phyloP scores from a whole-genome alignment of 257 asterid species.

The Solanum microdontum region DNA sequence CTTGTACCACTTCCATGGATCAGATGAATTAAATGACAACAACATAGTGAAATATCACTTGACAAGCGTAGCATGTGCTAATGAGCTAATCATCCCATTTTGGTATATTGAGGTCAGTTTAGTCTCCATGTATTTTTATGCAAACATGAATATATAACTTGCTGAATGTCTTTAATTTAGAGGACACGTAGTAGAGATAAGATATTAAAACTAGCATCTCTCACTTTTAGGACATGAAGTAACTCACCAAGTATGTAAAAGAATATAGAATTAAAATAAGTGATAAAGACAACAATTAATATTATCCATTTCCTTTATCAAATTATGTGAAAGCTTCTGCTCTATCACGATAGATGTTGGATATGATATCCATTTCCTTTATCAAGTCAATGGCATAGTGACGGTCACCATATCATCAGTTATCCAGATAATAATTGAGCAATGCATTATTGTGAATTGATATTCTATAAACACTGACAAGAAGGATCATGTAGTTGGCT shows the following conservation, averaged over 20 bases:
- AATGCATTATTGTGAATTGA: neutral
- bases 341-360: neutral
- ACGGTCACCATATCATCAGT: neutral
- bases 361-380: neutral
- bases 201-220: neutral
- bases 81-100: neutral
- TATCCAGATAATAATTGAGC: neutral
- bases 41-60: neutral
- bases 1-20: neutral
- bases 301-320: neutral
- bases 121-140: neutral
- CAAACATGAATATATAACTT: neutral
- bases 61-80: neutral
- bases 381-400: neutral
- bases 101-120: neutral
- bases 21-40: neutral
- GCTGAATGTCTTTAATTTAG: no score
- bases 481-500: neutral
- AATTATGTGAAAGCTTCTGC: neutral
- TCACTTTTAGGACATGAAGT: neutral
- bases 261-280: neutral
- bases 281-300: no score
- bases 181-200: no score
- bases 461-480: neutral
- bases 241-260: neutral